Evolutionary conservation across 805 yeast genomes (phyloP).

Genomic region (Clavispora carvajalis): DNA sequence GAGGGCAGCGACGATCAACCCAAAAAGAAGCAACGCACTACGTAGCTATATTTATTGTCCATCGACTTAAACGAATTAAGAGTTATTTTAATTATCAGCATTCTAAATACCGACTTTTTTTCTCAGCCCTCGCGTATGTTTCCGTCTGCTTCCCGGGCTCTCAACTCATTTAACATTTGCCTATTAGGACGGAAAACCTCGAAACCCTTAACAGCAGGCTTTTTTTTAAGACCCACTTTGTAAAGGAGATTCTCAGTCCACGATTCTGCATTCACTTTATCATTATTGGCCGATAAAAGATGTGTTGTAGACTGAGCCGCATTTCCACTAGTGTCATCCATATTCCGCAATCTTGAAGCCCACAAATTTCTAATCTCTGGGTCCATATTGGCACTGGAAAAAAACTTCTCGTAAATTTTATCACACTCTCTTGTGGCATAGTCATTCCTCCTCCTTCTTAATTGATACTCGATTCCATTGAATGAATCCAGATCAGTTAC

Average conservation of each 20-base stretch:
- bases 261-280: conserved; percentile 1
- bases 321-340: not conserved
- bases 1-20: conserved; percentile 13
- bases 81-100: too few species aligned
- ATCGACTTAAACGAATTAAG: too few species aligned
- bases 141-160: not conserved
- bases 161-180: conserved; percentile 16
- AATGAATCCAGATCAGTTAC: not conserved
- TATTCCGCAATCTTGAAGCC: conserved; percentile 37
- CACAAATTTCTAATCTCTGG: conserved; percentile 48
- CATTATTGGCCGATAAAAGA: not conserved
- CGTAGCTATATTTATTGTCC: not conserved
- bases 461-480: not conserved
- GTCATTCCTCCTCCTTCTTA: conserved; percentile 28
- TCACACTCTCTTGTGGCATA: conserved; percentile 62
- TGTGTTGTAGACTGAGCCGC: not conserved
- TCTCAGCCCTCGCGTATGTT: not conserved
- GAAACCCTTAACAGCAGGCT: conserved; percentile 19
- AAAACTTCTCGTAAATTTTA: conserved; percentile 39
- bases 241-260: not conserved
- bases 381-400: conserved; percentile 39
- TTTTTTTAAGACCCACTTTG: not conserved
- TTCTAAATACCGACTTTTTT: too few species aligned
- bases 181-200: conserved; percentile 29
- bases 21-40: conserved; percentile 11